Base-by-base conservation (phyloP, 2,329 filamentous ascomycete genomes). In the Gaeumannomyces tritici region DNA sequence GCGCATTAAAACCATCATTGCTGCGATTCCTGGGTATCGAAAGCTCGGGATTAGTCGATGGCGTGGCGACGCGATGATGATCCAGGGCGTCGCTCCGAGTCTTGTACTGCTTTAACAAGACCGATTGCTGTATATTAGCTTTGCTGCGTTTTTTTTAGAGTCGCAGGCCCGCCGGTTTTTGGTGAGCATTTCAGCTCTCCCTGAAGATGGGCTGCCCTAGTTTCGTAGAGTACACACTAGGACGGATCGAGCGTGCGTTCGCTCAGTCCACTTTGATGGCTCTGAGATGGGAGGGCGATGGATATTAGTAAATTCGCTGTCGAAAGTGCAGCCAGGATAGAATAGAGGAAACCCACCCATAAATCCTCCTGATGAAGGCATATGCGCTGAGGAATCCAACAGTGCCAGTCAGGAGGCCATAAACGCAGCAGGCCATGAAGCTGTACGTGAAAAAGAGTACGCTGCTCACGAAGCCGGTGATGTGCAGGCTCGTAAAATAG, bases 361-460 rank as follows among this genome's bases (percentile, higher is more conserved):
- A 96, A 70, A 96, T 92, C 71, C 88, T 84, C 71, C 90, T 80
- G 62, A 96, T 85, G 78, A 96, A 96, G 1, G 87, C 84, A 76
- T 95, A 96, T 7, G 90, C 89, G 55, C 89, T 88, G 74, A 96
- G 73, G 73, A 96, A 96, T 2, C 91, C 91, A 62, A 96, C 83
- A 0, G 91, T 96, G 28, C 91, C 91, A 12, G 88, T 91, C 65
- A 95, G 76, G 60, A 96, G 77, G 1, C 89, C 90, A 72, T 95
- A 96, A 4, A 95, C 87, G 57, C 84, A 82, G 73, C 90, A 96
- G 1, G 89, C 90, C 68, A 96, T 83, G 70, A 90, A 87, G 72
- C 88, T 91, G 73, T 96, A 96, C 67, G 84, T 86, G 74, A 96
- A 96, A 77, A 96, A 96, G 42, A 96, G 80, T 72, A 96, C 73